Percentiles rank a stretch among this genome's conserved stretches.
These are phyloP conservation scores for Paecilomyces formosus DNA, from an alignment of 2,329 filamentous ascomycete species.

Conservation along the genomic window DNA sequence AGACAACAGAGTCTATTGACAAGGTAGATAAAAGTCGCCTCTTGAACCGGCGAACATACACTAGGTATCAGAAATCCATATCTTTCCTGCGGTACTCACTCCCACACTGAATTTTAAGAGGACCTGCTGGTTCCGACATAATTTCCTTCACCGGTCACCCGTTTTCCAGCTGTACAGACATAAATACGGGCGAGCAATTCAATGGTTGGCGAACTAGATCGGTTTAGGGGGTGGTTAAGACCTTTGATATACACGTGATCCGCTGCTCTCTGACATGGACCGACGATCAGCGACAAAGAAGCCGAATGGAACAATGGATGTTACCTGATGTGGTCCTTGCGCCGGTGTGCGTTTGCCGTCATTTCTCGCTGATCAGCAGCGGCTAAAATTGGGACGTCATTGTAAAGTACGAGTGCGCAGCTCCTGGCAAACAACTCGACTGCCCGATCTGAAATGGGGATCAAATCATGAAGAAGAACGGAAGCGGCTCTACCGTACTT, in stretches of 20 bases:
- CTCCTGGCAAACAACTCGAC: not conserved
- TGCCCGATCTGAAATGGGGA: not conserved
- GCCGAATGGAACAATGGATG: not conserved
- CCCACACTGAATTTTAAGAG: not conserved
- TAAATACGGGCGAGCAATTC: not conserved
- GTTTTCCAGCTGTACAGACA: not conserved
- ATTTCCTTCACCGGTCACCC: not conserved
- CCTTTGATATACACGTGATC: not conserved
- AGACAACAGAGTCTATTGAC: not conserved
- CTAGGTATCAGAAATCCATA: not conserved
- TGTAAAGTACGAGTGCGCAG: not conserved
- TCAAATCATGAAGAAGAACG: not conserved
- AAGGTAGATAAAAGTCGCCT: not conserved
- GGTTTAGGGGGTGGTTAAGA: not conserved
- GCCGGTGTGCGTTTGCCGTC: not conserved
- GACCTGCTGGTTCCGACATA: not conserved
- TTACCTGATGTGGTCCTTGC: not conserved
- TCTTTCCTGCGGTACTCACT: not conserved
- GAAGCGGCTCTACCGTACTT: not conserved
- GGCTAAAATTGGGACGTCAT: not conserved
- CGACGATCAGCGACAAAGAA: not conserved
- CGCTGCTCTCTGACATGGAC: not conserved
- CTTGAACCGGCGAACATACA: not conserved
- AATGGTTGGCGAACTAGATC: not conserved
- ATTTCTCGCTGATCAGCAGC: not conserved